Evolutionary conservation across 805 yeast species (phyloP).

Genomic region (Yarrowia osloensis): DNA sequence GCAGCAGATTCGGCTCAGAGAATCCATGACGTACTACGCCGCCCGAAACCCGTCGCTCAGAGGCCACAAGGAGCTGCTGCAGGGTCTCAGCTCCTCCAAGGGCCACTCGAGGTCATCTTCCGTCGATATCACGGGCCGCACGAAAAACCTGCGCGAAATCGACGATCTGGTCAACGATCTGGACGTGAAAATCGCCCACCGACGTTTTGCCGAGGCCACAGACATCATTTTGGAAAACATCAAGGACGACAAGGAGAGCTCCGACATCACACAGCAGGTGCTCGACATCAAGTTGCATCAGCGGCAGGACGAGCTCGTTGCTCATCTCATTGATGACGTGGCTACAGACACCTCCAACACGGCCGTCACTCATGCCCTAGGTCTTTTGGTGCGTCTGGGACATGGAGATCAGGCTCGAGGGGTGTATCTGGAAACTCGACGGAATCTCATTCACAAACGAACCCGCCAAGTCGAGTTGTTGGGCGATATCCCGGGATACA

Average conservation of each 20-base stretch:
- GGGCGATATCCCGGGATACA: conserved; percentile 56
- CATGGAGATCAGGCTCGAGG: conserved; percentile 53
- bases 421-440: conserved; percentile 52
- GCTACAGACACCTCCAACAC: conserved; percentile 40
- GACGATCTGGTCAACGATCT: conserved; percentile 69
- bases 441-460: conserved; percentile 51
- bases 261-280: conserved; percentile 34
- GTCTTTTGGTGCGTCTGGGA: conserved; percentile 48
- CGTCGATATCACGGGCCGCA: conserved; percentile 48
- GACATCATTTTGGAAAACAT: conserved; percentile 37
- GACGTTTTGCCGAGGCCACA: conserved; percentile 52
- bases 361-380: conserved; percentile 37
- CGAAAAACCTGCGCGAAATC: conserved; percentile 50
- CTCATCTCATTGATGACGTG: conserved; percentile 45
- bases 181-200: conserved; percentile 66
- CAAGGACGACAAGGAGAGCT: conserved; percentile 30
- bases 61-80: conserved; percentile 25
- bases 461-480: conserved; percentile 54
- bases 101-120: conserved; percentile 59
- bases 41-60: conserved; percentile 30
- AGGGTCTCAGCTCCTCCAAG: conserved; percentile 21
- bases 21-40: conserved; percentile 32
- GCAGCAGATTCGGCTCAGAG: conserved; percentile 30
- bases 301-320: conserved; percentile 38
- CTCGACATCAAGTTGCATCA: conserved; percentile 37